Evolutionary conservation across 2,329 filamentous ascomycete genomes (phyloP).

Genomic region (Cladorrhinum sp.): DNA sequence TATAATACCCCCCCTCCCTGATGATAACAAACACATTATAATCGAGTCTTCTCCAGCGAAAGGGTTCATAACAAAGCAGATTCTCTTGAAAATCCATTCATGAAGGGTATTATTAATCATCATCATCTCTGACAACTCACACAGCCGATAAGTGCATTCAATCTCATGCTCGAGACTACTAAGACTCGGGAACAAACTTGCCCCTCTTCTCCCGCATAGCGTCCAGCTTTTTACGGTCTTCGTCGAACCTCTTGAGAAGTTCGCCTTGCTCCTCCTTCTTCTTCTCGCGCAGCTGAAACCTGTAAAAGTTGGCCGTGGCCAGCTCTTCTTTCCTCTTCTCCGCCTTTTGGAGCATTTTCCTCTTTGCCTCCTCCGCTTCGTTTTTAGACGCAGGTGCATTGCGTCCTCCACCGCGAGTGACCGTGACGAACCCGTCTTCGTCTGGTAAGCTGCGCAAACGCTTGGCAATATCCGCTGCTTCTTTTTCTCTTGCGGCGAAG

Average conservation of each 20-base stretch:
- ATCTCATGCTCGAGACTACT: slow-evolving; percentile 20
- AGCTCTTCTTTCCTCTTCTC: slow-evolving; percentile 57
- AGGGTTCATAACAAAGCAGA: too few relatives aligned
- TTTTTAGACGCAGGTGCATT: slow-evolving; percentile 70
- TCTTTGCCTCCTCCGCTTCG: slow-evolving; percentile 60
- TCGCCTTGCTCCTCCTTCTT: slow-evolving; percentile 71
- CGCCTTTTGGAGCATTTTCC: slow-evolving; percentile 61
- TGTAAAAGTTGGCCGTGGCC: slow-evolving; percentile 71
- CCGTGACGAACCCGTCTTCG: slow-evolving; percentile 93
- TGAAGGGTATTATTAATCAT: too few relatives aligned
- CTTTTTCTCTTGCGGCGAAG: slow-evolving; percentile 71
- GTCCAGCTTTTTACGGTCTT: slow-evolving; percentile 68
- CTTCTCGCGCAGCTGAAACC: slow-evolving; percentile 78
- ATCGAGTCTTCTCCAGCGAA: too few relatives aligned
- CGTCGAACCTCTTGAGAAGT: slow-evolving; percentile 69
- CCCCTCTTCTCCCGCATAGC: slow-evolving; percentile 67
- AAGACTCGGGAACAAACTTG: slow-evolving; percentile 53
- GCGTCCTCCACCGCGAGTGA: slow-evolving; percentile 71
- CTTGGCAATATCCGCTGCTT: slow-evolving; percentile 59
- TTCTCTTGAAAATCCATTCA: too few relatives aligned
- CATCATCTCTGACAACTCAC: too few relatives aligned
- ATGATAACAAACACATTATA: background rate
- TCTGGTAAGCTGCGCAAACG: slow-evolving; percentile 75
- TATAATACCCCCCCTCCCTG: background rate
- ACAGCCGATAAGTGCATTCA: too few relatives aligned